phyloP scores from a whole-genome alignment of 495 filamentous ascomycete species.

The Lophiostoma macrostomum region DNA sequence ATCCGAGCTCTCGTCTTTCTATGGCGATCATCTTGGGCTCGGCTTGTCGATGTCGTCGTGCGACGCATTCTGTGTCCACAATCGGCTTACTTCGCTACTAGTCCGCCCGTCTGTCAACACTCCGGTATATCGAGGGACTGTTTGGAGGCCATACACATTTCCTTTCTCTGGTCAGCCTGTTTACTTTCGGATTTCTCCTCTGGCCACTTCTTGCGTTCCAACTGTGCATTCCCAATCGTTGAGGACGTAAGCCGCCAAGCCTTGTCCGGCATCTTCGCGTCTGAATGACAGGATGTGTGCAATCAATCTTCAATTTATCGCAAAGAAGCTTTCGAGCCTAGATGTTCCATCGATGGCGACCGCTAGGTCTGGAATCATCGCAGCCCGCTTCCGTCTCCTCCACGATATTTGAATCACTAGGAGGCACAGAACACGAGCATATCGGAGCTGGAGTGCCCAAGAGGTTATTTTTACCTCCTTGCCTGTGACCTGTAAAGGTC shows the following conservation, averaged over 20 bases:
- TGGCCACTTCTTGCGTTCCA: neutral
- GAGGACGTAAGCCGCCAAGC: constrained; percentile 12
- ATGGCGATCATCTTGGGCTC: no score
- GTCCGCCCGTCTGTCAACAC: no score
- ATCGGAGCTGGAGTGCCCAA: constrained; percentile 19
- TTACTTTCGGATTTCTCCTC: neutral
- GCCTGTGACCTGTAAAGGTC: constrained; percentile 10
- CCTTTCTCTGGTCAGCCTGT: no score
- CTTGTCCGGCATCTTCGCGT: constrained; percentile 1
- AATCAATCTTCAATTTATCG: constrained; percentile 32
- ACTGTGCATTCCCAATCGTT: no score
- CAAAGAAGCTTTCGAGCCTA: neutral
- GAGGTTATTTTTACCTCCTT: constrained; percentile 27
- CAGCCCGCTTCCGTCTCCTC: constrained; percentile 13
- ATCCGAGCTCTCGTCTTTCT: no score
- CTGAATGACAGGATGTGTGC: constrained; percentile 11
- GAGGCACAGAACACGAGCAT: no score
- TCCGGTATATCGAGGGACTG: no score
- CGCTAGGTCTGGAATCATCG: constrained; percentile 27
- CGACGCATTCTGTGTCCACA: no score
- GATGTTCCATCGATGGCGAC: constrained; percentile 7
- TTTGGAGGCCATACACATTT: no score
- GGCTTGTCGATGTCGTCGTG: no score
- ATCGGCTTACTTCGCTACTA: no score
- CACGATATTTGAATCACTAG: no score